A percentile compares a stretch with the other conserved stretches of the same genome.
These are phyloP conservation scores for Potentilla sterilis DNA, from an alignment of 306 rosid species.

Conservation along the genomic window DNA sequence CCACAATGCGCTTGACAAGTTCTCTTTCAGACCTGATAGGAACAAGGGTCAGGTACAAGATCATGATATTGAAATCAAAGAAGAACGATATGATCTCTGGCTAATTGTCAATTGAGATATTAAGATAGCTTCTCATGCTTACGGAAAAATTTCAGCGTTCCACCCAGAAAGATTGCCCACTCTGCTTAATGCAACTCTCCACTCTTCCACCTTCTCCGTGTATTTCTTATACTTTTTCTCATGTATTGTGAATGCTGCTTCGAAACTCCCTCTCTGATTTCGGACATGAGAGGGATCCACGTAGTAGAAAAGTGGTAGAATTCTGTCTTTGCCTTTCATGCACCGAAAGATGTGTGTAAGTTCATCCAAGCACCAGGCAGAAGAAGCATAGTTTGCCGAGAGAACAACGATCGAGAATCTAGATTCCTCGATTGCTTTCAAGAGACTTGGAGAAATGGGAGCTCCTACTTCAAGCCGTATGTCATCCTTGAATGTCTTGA, in stretches of 20 bases:
- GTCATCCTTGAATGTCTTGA: not conserved
- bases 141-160: not conserved
- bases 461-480: not conserved
- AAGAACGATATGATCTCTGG: too few species aligned
- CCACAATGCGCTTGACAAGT: not conserved
- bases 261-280: not conserved
- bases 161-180: not conserved
- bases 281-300: not conserved
- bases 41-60: not conserved
- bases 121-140: not conserved
- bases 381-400: not conserved
- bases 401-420: not conserved
- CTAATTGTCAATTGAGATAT: too few species aligned
- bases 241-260: not conserved
- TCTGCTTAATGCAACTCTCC: not conserved
- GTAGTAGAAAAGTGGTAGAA: not conserved
- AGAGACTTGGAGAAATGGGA: not conserved
- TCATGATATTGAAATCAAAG: not conserved
- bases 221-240: not conserved
- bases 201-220: not conserved
- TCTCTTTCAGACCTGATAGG: not conserved
- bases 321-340: not conserved
- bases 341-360: not conserved
- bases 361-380: not conserved
- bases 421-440: not conserved